Evolutionary conservation across 805 yeast species (phyloP).

Genomic region (Wickerhamomyces silvicola): DNA sequence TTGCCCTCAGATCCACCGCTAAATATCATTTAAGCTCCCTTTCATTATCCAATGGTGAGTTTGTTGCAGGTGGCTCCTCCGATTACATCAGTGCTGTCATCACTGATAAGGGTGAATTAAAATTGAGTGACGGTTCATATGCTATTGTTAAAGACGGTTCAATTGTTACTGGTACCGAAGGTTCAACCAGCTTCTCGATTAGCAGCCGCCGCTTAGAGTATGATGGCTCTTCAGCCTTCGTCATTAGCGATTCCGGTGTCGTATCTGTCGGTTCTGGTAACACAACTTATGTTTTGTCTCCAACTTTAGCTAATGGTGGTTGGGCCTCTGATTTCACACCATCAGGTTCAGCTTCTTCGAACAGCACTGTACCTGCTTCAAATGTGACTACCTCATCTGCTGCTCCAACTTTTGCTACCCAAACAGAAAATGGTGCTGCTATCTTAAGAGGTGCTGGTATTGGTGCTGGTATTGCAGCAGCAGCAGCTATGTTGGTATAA

Average conservation of each 20-base stretch:
- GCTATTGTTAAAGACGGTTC: constrained; percentile 23
- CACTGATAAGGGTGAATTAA: constrained; percentile 28
- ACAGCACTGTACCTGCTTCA: constrained; percentile 6
- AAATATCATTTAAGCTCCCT: constrained; percentile 26
- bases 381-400: constrained; percentile 5
- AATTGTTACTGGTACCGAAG: constrained; percentile 22
- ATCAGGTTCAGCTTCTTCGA: constrained; percentile 11
- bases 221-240: constrained; percentile 29
- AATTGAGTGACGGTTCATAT: constrained; percentile 23
- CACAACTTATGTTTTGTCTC: constrained; percentile 15
- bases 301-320: constrained; percentile 16
- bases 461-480: constrained; percentile 25
- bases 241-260: constrained; percentile 26
- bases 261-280: constrained; percentile 10
- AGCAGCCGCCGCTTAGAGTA: constrained; percentile 30
- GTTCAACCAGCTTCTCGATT: constrained; percentile 35
- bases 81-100: constrained; percentile 14
- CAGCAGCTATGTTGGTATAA: constrained; percentile 26
- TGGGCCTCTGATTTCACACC: constrained; percentile 21
- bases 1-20: constrained; percentile 32
- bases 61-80: constrained; percentile 13
- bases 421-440: constrained; percentile 23
- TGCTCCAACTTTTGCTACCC: constrained; percentile 6
- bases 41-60: constrained; percentile 12
- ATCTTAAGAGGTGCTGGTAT: constrained; percentile 10